Evolutionary conservation across 176 grass and related monocot genomes (phyloP).

Genomic region (Carex myosuroides): DNA sequence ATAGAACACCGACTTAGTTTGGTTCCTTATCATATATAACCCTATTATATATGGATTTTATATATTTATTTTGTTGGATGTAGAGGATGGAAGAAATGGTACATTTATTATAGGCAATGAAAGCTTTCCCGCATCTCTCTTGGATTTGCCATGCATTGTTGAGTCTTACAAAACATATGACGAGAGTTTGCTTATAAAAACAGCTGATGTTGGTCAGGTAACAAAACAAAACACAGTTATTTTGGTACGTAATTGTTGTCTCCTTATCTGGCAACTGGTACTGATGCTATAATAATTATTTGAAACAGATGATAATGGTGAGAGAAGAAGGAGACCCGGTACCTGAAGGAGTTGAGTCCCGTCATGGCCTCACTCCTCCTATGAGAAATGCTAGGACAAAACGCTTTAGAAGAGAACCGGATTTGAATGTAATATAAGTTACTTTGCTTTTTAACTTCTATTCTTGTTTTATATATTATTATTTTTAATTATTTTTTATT

Average conservation of each 20-base stretch:
- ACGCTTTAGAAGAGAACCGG: slow-evolving; percentile 81
- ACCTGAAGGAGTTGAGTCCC: slow-evolving; percentile 81
- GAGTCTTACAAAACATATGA: slow-evolving; percentile 96
- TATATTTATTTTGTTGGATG: slow-evolving; percentile 12
- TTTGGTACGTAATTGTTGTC: not conserved
- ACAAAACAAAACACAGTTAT: not conserved
- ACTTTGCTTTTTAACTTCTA: slow-evolving; percentile 3
- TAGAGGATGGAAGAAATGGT: slow-evolving; percentile 90
- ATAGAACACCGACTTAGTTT: not conserved
- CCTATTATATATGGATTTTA: not conserved
- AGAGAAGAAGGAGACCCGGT: slow-evolving; percentile 66
- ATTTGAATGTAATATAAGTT: slow-evolving; percentile 56
- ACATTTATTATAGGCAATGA: slow-evolving; percentile 81
- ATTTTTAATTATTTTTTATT: slow-evolving; percentile 27
- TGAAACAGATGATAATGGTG: slow-evolving; percentile 71
- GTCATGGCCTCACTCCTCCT: slow-evolving; percentile 86
- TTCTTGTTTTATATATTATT: slow-evolving; percentile 5
- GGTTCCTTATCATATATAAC: not conserved
- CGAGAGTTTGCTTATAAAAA: slow-evolving; percentile 82
- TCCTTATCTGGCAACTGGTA: not conserved
- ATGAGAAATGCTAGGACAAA: slow-evolving; percentile 76
- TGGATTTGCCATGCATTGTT: slow-evolving; percentile 71
- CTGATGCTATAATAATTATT: not conserved
- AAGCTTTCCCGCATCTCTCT: slow-evolving; percentile 63
- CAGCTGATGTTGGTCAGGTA: slow-evolving; percentile 87